Evolutionary conservation across 352 stramenopile genomes (phyloP).

Genomic region (Phytophthora lateralis): DNA sequence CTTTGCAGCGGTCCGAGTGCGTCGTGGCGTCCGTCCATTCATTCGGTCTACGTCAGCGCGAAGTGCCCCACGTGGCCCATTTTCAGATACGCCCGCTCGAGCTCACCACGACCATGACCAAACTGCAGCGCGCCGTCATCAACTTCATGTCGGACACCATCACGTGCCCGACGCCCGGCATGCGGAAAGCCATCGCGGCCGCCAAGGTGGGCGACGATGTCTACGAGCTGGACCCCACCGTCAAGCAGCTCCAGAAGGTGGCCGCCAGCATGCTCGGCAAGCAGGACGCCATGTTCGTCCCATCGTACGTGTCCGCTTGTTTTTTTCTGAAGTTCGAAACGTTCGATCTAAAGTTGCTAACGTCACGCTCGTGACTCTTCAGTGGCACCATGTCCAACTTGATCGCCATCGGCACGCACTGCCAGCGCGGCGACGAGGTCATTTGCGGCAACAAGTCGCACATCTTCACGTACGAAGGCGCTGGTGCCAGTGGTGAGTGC

Average conservation of each 20-base stretch:
- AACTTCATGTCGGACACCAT: slow-evolving; percentile 98
- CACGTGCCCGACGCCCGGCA: slow-evolving; percentile 91
- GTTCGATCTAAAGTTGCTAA: slow-evolving; percentile 14
- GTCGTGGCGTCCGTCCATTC: slow-evolving; percentile 16
- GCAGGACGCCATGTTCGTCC: slow-evolving; percentile 94
- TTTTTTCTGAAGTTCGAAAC: slow-evolving; percentile 18
- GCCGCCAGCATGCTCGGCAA: slow-evolving; percentile 95
- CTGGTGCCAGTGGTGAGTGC: slow-evolving; percentile 73
- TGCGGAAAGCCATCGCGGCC: slow-evolving; percentile 89
- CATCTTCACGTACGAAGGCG: slow-evolving; percentile 97
- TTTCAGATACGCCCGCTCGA: slow-evolving; percentile 24
- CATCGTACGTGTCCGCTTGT: slow-evolving; percentile 65
- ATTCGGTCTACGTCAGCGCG: not conserved
- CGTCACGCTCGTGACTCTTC: not conserved
- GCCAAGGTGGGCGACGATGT: slow-evolving; percentile 84
- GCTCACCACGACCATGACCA: slow-evolving; percentile 20
- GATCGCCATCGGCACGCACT: slow-evolving; percentile 93
- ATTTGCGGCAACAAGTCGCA: slow-evolving; percentile 95
- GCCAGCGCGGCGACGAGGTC: slow-evolving; percentile 91
- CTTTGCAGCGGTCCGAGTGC: slow-evolving; percentile 10
- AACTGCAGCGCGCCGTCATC: slow-evolving; percentile 46
- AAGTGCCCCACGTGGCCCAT: slow-evolving; percentile 11
- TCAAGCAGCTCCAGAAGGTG: slow-evolving; percentile 92
- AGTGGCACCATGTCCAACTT: slow-evolving; percentile 98
- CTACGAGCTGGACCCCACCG: slow-evolving; percentile 91